These are phyloP conservation scores for Corymbia citriodora DNA, from an alignment of 441 rosid genomes.

Conservation along the genomic window DNA sequence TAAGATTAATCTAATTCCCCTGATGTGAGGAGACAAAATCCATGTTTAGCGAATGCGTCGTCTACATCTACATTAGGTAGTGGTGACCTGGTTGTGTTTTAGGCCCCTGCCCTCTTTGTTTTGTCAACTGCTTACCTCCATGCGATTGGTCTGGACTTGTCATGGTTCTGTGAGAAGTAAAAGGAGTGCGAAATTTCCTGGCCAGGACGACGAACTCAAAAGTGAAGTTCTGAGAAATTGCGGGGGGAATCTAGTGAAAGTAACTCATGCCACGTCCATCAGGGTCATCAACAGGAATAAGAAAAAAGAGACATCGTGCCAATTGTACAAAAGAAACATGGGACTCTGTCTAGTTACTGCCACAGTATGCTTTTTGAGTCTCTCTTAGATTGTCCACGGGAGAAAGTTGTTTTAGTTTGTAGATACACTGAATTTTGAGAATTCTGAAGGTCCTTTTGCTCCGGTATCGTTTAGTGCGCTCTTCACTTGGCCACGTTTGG, in stretches of 20 bases:
- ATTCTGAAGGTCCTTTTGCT: not conserved
- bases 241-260: not conserved
- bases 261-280: not conserved
- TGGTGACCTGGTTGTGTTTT: not conserved
- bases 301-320: not conserved
- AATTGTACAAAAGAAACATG: not conserved
- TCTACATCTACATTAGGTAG: not conserved
- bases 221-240: not conserved
- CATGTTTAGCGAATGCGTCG: not conserved
- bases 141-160: not conserved
- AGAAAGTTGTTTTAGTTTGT: not conserved
- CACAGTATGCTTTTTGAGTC: not conserved
- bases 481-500: not conserved
- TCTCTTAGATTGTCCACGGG: not conserved
- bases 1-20: not conserved
- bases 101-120: not conserved
- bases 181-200: not conserved
- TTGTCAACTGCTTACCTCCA: not conserved
- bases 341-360: not conserved
- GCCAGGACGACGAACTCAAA: not conserved
- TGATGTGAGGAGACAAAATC: not conserved
- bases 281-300: not conserved
- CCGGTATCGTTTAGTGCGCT: not conserved
- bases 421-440: not conserved
- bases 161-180: not conserved